Evolutionary conservation across 179 eudicot genomes (phyloP), one percentile per base, ranked within the genome.

Genomic region (Beta corolliflora): DNA sequence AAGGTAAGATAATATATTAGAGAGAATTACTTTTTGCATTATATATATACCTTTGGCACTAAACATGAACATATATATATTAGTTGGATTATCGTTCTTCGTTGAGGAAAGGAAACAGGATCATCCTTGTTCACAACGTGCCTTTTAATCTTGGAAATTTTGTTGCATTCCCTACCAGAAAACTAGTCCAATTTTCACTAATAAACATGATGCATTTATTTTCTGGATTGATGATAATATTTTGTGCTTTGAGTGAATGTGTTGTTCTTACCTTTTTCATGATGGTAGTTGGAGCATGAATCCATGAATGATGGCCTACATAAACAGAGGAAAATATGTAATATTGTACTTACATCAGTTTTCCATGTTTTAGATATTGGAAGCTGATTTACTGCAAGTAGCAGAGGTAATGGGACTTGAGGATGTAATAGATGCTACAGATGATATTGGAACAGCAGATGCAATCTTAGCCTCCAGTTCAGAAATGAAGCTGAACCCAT

Each of bases 371-470:
- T 83, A 96, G 98, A 94, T 93, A 79, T 80, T 89, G 86, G 99
- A 94, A 84, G 91, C 91, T 86, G 98, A 96, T 84, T 84, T 96
- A 44, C 69, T 89, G 79, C 98, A 94, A 93, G 97, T 94, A 83
- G 97, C 94, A 58, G 88, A 88, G 73, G 94, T 92, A 36, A 91
- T 96, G 98, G 98, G 97, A 81, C 91, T 94, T 58, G 92, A 92
- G 84, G 89, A 87, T 81, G 88, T 86, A 80, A 88, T 94, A 31
- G 93, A 92, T 65, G 90, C 89, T 80, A 91, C 94, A 2, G 95
- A 92, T 77, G 92, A 94, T 82, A 92, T 96, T 79, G 94, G 90
- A 83, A 80, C 86, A 67, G 97, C 99, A 45, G 92, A 96, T 88
- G 98, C 94, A 66, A 89, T 96, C 85, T 77, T 96, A 74, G 93